Conservation (phyloP, 2,329 filamentous ascomycete genomes). For the Biscogniauxia marginata region DNA sequence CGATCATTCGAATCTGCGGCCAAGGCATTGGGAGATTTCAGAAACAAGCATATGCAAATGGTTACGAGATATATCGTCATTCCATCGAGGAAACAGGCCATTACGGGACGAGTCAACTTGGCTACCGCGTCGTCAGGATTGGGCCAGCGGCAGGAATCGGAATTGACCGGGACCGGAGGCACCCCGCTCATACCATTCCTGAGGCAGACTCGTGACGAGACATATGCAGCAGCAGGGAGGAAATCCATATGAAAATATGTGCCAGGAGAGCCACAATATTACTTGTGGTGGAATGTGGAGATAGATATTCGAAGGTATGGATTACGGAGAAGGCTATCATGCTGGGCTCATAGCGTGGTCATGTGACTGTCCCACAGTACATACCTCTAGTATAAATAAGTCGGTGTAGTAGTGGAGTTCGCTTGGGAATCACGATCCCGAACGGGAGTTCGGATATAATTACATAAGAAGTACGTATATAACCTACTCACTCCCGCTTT, state of each 20-base stretch:
- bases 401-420: background rate
- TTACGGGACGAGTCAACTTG: conserved; percentile 38
- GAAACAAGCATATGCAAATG: conserved; percentile 86
- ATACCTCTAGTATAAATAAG: background rate
- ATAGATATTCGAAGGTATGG: no score
- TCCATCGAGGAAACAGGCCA: conserved; percentile 53
- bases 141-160: conserved; percentile 16
- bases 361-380: no score
- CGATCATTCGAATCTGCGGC: conserved; percentile 68
- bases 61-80: conserved; percentile 89
- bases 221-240: conserved; percentile 34
- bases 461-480: background rate
- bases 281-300: background rate
- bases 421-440: background rate
- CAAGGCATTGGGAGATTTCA: conserved; percentile 70
- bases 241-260: background rate
- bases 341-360: no score
- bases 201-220: conserved; percentile 87
- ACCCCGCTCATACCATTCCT: conserved; percentile 86
- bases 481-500: no score
- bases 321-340: no score
- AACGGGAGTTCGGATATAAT: conserved; percentile 10
- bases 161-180: conserved; percentile 81
- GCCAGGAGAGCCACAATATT: no score
- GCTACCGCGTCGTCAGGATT: conserved; percentile 43